A percentile compares a stretch with the other conserved stretches of the same genome.
Conservation (phyloP, 192 early-diverging fungal species). For the Entomortierella parvispora region DNA sequence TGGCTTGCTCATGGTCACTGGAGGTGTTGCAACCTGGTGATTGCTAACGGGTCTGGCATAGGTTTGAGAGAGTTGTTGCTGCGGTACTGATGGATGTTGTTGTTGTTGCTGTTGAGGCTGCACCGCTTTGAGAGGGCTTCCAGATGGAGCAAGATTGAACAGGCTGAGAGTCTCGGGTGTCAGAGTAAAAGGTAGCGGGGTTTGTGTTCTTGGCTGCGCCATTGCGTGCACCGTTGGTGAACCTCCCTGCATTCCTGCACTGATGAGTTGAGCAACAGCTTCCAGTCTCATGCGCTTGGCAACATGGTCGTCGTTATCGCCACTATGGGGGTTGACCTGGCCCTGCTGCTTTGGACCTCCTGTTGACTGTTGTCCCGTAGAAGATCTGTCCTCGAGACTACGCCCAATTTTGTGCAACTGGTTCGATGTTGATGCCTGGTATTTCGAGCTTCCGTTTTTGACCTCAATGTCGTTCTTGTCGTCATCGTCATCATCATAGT, state of each 20-base stretch:
- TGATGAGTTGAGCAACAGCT: slow-evolving; percentile 35
- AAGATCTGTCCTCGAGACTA: no score
- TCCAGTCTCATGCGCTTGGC: slow-evolving; percentile 38
- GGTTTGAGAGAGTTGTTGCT: slow-evolving; percentile 2
- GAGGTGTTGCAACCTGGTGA: slow-evolving; percentile 2
- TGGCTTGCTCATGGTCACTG: no score
- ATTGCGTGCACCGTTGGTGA: neutral
- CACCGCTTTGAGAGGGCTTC: no score
- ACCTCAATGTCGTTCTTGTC: no score
- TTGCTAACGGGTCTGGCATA: slow-evolving; percentile 4
- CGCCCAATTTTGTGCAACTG: no score
- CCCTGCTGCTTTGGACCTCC: neutral
- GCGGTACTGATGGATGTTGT: neutral
- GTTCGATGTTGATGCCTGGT: neutral
- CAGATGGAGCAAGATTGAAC: neutral
- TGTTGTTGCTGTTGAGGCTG: slow-evolving; percentile 11
- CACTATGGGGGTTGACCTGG: neutral
- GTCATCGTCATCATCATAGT: neutral
- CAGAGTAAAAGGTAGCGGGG: neutral
- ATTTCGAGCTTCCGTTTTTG: no score
- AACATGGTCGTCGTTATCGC: slow-evolving; percentile 13
- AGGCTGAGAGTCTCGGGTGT: slow-evolving; percentile 1
- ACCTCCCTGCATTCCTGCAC: slow-evolving; percentile 6
- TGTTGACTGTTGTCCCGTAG: neutral
- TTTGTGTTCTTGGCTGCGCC: neutral